Evolutionary conservation across 2,329 filamentous ascomycete species (phyloP), one percentile per base, ranked within the genome.

Genomic region (Decorospora gaudefroyi): DNA sequence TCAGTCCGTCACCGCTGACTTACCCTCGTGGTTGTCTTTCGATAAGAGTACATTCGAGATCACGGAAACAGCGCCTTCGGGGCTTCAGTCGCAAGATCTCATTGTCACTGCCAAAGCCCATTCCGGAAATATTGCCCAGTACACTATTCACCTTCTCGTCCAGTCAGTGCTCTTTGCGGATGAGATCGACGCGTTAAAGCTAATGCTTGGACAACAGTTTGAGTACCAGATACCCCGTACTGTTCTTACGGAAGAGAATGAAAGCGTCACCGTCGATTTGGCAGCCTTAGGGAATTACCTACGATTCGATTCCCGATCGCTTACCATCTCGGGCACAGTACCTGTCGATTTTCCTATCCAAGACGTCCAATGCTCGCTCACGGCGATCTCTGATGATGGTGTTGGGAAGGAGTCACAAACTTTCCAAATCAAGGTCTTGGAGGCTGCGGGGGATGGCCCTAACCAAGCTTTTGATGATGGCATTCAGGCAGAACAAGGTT

Each of bases 1-100:
- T 21, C 59, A 64, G 10, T 74, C 76, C 1, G 75, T 83, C 4
- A 74, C 76, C 1, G 75, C 78, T 1, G 70, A 78, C 17, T 65
- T 83, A 9, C 88, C 90, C 0, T 62, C 72, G 3, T 95, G 90
- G 90, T 67, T 95, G 17, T 72, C 73, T 0, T 80, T 93, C 39
- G 77, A 93, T 58, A 71, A 77, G 2, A 57, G 72, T 6, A 84
- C 82, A 0, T 79, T 90, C 63, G 72, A 71, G 1, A 69, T 95
- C 5, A 76, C 72, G 21, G 90, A 90, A 2, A 86, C 72, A 1
- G 82, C 86, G 2, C 82, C 84, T 0, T 61, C 74, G n/a, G 72
- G 75, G 36, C 79, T 82, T 3, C 73, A 75, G 34, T 80, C 83
- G 3, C 75, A 79, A 18, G 86, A 85, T 53, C 77, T 92, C 26